Base-by-base conservation (phyloP, 306 rosid genomes). In the Cicer chorassanicum region DNA sequence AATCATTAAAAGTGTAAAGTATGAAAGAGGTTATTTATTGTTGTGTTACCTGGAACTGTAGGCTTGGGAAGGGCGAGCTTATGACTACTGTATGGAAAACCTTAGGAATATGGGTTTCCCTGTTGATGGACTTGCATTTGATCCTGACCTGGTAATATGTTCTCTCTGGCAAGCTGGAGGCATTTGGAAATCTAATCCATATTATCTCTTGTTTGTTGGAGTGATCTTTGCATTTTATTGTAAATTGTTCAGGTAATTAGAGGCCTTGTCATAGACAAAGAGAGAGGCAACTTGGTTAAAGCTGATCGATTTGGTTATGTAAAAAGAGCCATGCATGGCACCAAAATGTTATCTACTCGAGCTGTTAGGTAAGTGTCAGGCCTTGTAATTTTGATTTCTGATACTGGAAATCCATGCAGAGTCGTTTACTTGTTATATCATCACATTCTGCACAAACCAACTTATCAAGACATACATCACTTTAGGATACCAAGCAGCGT, bases 41-140 rank as follows among this genome's bases (percentile, higher is more conserved):
- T 70, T 67, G 41, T 55, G 21, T 62, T 62, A 68, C 62, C 16
- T 15, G 73, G 77, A 74, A 53, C 77, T 83, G 41, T 82, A 93
- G 97, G 98, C 98, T 80, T 94, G 98, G 97, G 98, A 94, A 88
- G 98, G 98, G 59, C 85, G 90, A 65, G 98, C 98, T 64, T 94
- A 94, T 65, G 98, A 94, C 82, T 94, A 94, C 82, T 94, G 98
- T 80, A 78, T 94, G 98, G 96, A 89, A 40, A 94, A 94, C 79
- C 89, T 94, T 59, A 88, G 48, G 88, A 90, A 86, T 74, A 83
- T 91, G 86, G 98, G 98, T 68, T 94, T 80, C 84, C 98, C 97
- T 2, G 98, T 94, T 46, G 88, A 88, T 44, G 97, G 96, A 70
- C 98, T 94, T 72, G 82, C 90, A 40, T 94, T 94, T 64, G 98